Evolutionary conservation across 345 rosid species (phyloP), one percentile per base, ranked within the genome.

Genomic region (Erysimum cheiranthoides): DNA sequence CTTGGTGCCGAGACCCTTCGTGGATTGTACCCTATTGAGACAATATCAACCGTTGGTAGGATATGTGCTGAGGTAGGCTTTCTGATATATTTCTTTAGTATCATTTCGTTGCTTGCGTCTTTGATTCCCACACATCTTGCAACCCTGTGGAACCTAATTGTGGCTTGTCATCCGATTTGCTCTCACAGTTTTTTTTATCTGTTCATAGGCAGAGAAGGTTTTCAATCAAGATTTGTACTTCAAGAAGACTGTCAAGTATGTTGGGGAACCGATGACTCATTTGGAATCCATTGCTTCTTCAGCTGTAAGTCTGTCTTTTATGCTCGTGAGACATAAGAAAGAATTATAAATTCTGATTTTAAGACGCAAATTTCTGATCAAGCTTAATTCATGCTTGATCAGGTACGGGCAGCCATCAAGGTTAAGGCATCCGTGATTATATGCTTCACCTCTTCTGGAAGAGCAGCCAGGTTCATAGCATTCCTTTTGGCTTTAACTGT

Each of bases 351-450:
- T 36, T 53, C 10, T 32, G 11, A 5, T 35, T 62, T 35, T 11
- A 27, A 62, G 40, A n/a, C 1, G 21, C 51, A 6, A 27, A 58
- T 66, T 57, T 50, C 14, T 73, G 59, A 72, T 50, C 38, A 59
- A 17, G 46, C 59, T 52, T 66, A 61, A 34, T 51, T 46, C n/a
- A 68, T 21, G 3, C 31, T 60, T 67, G 36, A 35, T 32, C 79
- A 95, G 98, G 99, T 95, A 32, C 84, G 99, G 42, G 99, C 98
- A 32, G 99, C 99, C 47, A 95, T 95, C 74, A 95, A 95, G 87
- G 99, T 95, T 45, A 95, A 90, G 86, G 98, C 99, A 57, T 95
- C 99, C 10, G 96, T 85, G 12, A 90, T 95, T 43, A 90, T 95
- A 71, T 95, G 99, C 82, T 95, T 95, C 82, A 95, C 99, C 59